These are phyloP conservation scores for Asterochloris sp. DNA, from an alignment of 139 green algal genomes.

Conservation along the genomic window DNA sequence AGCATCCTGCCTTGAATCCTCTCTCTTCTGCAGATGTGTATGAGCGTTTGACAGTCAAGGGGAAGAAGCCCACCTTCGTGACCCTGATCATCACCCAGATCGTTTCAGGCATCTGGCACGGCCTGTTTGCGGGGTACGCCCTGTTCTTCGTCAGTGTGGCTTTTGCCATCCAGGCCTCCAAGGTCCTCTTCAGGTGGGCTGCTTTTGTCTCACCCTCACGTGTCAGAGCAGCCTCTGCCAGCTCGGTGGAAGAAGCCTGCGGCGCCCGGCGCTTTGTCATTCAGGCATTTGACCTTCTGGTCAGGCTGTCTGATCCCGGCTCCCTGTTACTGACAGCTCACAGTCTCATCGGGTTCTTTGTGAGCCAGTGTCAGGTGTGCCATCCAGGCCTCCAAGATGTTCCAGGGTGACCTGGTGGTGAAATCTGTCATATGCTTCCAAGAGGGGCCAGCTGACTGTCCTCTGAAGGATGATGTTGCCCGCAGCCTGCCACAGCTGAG, in stretches of 20 bases:
- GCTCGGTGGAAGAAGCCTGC: too few relatives aligned
- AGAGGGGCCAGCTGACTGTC: too few relatives aligned
- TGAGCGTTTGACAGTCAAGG: slow-evolving; percentile 63
- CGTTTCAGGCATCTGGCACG: slow-evolving; percentile 80
- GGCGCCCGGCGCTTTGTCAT: not conserved
- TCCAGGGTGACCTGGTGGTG: too few relatives aligned
- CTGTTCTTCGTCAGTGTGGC: slow-evolving; percentile 41
- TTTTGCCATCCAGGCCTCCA: slow-evolving; percentile 40
- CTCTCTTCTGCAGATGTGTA: slow-evolving; percentile 67
- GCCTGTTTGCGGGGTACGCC: slow-evolving; percentile 55
- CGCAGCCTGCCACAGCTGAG: too few relatives aligned
- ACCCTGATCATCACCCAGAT: slow-evolving; percentile 77
- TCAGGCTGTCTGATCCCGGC: too few relatives aligned
- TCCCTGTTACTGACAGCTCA: too few relatives aligned
- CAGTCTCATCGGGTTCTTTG: too few relatives aligned
- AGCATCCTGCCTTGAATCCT: not conserved
- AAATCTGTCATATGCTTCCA: too few relatives aligned
- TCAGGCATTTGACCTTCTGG: not conserved
- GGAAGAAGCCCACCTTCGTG: slow-evolving; percentile 51
- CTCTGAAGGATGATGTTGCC: too few relatives aligned
- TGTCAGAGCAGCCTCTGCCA: too few relatives aligned
- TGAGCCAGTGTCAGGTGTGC: too few relatives aligned
- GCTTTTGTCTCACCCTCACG: not conserved
- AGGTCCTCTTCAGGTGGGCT: slow-evolving; percentile 11
- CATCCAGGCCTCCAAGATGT: too few relatives aligned